Evolutionary conservation across 2,329 filamentous ascomycete species (phyloP), one percentile per base, ranked within the genome.

Genomic region (Apiospora kogelbergensis): DNA sequence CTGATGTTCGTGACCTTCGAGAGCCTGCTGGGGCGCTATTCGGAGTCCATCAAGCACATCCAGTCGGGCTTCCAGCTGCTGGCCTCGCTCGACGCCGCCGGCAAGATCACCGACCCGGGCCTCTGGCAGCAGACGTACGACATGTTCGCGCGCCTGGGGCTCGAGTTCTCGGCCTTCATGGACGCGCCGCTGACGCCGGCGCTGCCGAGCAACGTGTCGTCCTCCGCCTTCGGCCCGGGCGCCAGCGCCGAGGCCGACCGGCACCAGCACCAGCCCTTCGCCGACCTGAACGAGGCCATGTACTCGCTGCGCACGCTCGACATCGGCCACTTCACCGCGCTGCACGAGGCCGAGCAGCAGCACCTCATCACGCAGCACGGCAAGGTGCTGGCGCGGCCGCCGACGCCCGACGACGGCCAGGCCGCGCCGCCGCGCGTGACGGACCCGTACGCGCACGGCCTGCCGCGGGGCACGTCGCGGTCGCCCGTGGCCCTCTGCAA

Each of bases 111-210:
- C 17, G 63, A 65, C 41, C 5, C 63, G 2, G 63, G 24, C 7
- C 24, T 45, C 24, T 42, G 63, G 24, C 63, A 41, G 15, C 63
- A 65, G 17, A 42, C 44, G 22, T 42, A 42, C 63, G 63, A 45
- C 33, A 45, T 65, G 63, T 65, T 65, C 15, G 41, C 41, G 15
- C 63, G 44, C 24, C 63, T 65, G 3, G 63, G 63, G 15, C 41
- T 65, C 41, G 63, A 65, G 41, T 65, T 65, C 63, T 65, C 63
- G 24, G 40, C 41, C 24, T 65, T 65, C 24, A 42, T 65, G 15
- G 63, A 65, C 41, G 41, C 24, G 63, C 41, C 41, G 2, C 63
- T 65, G 17, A 33, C 63, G 22, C 40, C 41, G 41, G 41, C 63
- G 2, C 63, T 65, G 41, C 63, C 44, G 13, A 22, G 41, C 40